Conservation (phyloP, 352 stramenopile genomes). For the Pythium angustatum region DNA sequence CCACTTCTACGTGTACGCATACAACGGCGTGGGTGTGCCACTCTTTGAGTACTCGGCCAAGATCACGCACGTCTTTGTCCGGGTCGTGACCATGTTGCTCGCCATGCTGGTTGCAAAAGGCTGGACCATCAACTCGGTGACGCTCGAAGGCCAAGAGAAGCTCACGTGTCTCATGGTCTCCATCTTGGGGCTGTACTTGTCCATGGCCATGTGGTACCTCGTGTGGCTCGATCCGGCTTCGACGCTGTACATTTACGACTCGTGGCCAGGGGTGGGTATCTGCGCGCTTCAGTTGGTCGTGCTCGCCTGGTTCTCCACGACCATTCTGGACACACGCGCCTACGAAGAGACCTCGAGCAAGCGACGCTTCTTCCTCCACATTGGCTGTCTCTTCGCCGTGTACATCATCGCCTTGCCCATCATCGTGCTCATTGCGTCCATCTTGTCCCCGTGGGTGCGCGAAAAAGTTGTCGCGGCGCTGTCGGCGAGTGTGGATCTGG, state of each 20-base stretch:
- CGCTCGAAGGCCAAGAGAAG: slow-evolving; percentile 61
- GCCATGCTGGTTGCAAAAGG: slow-evolving; percentile 78
- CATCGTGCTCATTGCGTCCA: slow-evolving; percentile 67
- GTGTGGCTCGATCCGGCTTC: slow-evolving; percentile 74
- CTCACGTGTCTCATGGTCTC: slow-evolving; percentile 66
- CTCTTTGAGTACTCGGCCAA: slow-evolving; percentile 72
- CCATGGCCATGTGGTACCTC: slow-evolving; percentile 83
- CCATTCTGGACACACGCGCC: slow-evolving; percentile 63
- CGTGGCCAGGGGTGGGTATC: slow-evolving; percentile 68
- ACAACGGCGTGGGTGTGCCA: slow-evolving; percentile 67
- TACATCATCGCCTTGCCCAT: slow-evolving; percentile 74
- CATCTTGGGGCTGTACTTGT: slow-evolving; percentile 67
- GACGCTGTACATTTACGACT: slow-evolving; percentile 85
- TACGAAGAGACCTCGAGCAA: slow-evolving; percentile 61
- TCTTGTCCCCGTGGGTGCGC: slow-evolving; percentile 77
- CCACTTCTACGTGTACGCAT: slow-evolving; percentile 63
- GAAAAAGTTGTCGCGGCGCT: slow-evolving; percentile 72
- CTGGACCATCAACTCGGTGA: slow-evolving; percentile 77
- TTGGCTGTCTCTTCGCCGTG: slow-evolving; percentile 60
- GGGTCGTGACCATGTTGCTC: slow-evolving; percentile 66
- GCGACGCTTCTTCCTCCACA: slow-evolving; percentile 60
- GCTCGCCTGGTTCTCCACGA: slow-evolving; percentile 64
- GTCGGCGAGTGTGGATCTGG: slow-evolving; percentile 49
- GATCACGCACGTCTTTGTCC: slow-evolving; percentile 69
- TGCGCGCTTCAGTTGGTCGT: slow-evolving; percentile 61